Evolutionary conservation across 139 green algal genomes (phyloP), one percentile per base, ranked within the genome.

Genomic region (Chlorella sp.): DNA sequence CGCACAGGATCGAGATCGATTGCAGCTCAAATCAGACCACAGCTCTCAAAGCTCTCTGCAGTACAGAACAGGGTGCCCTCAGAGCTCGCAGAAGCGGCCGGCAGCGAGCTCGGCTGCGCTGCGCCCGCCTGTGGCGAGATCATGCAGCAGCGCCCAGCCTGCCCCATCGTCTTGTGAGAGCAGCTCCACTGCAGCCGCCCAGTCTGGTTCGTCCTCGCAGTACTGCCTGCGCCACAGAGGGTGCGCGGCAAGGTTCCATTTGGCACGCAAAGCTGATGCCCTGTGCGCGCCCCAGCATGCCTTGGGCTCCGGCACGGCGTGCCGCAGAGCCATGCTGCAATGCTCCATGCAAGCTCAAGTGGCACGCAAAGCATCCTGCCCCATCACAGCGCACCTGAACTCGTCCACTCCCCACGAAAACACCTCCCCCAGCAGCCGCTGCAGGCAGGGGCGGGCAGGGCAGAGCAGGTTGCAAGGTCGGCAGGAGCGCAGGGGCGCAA

Each of bases 81-180:
- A 88, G 7, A 79, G 11, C 22, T 76, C 17, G 46, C 80, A 83
- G 56, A 88, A 88, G 26, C 70, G 72, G 75, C 84, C 73, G 32
- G 1, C 60, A 0, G 84, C 56, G 3, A 89, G 81, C 75, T 84
- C 38, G 24, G 34, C 44, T 34, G 85, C 85, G 36, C 65, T 64
- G 14, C 36, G 13, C 24, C 73, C 36, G 34, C 86, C 86, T 6
- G 32, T 46, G 60, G 89, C 34, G 56, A 94, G 62, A 43, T 84
- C 48, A 8, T 28, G 22, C 26, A 95, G 58, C 13, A 95, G 84
- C 43, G 92, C 60, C 92, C 92, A 95, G 20, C 92, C 88, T 0
- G 84, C 88, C 0, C 80, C 70, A 0, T 86, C 80, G 22, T 85
- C 88, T 44, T 90, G 78, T 28, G 91, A 86, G 62, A 95, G 88